Base-by-base conservation (phyloP, 2,329 filamentous ascomycete genomes). In the Fusarium concolor region DNA sequence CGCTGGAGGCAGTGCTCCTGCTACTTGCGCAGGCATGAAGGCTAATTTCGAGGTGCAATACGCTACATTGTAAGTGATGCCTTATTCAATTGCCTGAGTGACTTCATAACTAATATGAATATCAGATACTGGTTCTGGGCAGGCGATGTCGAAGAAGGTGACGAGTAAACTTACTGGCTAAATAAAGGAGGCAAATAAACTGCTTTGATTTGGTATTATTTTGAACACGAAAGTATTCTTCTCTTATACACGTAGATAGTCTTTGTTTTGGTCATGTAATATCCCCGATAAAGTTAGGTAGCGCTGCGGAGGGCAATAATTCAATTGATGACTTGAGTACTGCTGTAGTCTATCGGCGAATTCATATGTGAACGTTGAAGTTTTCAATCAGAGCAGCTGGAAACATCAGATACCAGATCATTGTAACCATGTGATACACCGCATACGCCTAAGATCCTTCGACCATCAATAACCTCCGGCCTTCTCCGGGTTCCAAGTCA, bases 1-100 rank as follows among this genome's bases (percentile, higher is more conserved):
- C 12, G 93, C 91, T 1, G 94, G 94, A 26, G 95, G 95, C 12
- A 87, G 85, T 45, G 81, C 93, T 3, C 94, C 94, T 0, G 82
- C 86, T 26, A 92, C 89, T 0, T 98, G 95, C 77, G 77, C 86
- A 33, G 91, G 88, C 12, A 84, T 88, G 83, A 77, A 83, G 0
- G 82, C 84, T 12, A 75, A 79, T 2, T 94, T 97, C 70, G 82
- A 90, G 65, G 87, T 97, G 15, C 84, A 94, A 75, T 97, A 98
- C 80, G 85, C 92, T 31, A 89, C 94, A 41, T 87, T 94, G 85
- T 97, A 92, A 86, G 90, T 90, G 24, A 15, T 43, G 10, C n/a
- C 15, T 17, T 7, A 12, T 31, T 38, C 11, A 22, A 33, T 17
- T 24, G 17, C 10, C 17, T 37, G 20, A 39, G 12, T 20, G 26